These are phyloP conservation scores for Fusarium tupiense DNA, from an alignment of 2,329 filamentous ascomycete species.

Conservation along the genomic window DNA sequence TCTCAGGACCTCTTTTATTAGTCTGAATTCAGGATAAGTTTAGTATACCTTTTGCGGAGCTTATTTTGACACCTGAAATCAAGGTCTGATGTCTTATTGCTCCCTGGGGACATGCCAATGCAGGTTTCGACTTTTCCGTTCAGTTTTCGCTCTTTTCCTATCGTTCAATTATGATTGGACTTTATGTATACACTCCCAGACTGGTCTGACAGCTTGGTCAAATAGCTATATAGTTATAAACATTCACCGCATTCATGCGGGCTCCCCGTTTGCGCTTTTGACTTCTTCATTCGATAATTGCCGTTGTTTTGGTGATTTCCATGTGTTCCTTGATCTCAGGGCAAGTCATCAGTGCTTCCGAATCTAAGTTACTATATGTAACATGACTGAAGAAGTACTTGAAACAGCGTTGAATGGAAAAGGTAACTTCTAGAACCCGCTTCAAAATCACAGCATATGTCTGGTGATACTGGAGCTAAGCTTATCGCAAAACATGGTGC, in stretches of 20 bases:
- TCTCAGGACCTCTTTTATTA: not conserved
- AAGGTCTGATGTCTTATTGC: not conserved
- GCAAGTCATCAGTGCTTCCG: not conserved
- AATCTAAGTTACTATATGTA: not conserved
- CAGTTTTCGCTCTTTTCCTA: no score
- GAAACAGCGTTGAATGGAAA: not conserved
- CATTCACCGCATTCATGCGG: not conserved
- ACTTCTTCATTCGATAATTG: no score
- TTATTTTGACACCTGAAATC: no score
- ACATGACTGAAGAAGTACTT: no score
- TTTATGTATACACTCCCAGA: not conserved
- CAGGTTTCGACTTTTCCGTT: not conserved
- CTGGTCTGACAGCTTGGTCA: not conserved
- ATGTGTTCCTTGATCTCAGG: rapidly evolving
- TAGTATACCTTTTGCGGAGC: not conserved
- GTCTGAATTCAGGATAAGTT: not conserved
- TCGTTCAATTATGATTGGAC: no score
- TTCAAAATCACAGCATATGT: no score
- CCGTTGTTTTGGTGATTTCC: no score
- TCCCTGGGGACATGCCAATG: not conserved
- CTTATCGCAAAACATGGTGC: not conserved
- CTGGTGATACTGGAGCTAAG: not conserved
- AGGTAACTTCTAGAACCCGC: no score
- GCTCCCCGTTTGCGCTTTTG: rapidly evolving
- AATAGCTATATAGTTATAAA: not conserved